Conservation (phyloP, 805 yeast genomes). For the Schwanniomyces occidentalis region DNA sequence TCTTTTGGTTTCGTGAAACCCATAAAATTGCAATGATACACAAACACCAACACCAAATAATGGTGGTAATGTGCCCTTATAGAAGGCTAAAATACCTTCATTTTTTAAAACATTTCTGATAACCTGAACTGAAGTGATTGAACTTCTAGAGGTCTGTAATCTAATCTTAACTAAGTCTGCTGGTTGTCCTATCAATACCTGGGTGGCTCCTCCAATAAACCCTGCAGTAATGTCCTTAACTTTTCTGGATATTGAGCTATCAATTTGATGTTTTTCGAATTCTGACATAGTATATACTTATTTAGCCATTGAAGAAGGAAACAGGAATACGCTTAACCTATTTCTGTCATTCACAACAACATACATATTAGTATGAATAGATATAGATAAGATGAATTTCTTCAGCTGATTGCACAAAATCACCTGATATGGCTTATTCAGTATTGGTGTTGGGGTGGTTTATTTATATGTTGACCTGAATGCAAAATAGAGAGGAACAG, state of each 20-base stretch:
- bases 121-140: constrained; percentile 30
- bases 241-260: constrained; percentile 36
- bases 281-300: constrained; percentile 11
- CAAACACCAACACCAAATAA: constrained; percentile 55
- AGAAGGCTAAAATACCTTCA: constrained; percentile 45
- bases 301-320: too few relatives aligned
- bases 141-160: constrained; percentile 36
- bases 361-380: too few relatives aligned
- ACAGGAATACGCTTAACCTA: too few relatives aligned
- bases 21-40: constrained; percentile 69
- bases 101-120: constrained; percentile 37
- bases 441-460: too few relatives aligned
- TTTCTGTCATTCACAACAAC: too few relatives aligned
- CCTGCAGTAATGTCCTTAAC: constrained; percentile 46
- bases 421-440: too few relatives aligned
- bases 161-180: constrained; percentile 46
- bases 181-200: constrained; percentile 48
- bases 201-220: constrained; percentile 48
- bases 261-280: constrained; percentile 17
- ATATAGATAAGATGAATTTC: too few relatives aligned
- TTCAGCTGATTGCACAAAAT: too few relatives aligned
- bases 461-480: too few relatives aligned
- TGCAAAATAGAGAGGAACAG: too few relatives aligned
- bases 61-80: constrained; percentile 47
- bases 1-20: constrained; percentile 68